phyloP scores from a whole-genome alignment of 2,329 filamentous ascomycete genomes.

The Emericellopsis atlantica region DNA sequence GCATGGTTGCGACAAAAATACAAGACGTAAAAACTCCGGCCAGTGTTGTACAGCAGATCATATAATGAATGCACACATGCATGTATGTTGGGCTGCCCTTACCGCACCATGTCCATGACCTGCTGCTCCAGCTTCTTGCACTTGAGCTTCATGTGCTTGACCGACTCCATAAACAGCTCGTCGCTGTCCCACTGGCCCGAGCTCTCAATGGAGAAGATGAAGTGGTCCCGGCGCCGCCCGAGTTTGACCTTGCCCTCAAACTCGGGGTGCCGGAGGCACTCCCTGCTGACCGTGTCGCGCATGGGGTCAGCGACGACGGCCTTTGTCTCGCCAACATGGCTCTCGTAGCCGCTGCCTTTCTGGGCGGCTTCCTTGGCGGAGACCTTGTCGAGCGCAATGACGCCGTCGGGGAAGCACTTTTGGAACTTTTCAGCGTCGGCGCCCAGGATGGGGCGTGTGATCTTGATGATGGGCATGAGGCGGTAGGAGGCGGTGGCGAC shows the following conservation, averaged over 20 bases:
- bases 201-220: conserved; percentile 94
- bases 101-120: conserved; percentile 51
- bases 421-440: conserved; percentile 81
- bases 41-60: not conserved
- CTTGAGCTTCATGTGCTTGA: conserved; percentile 78
- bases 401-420: conserved; percentile 77
- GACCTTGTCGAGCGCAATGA: conserved; percentile 68
- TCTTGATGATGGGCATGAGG: conserved; percentile 77
- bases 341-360: conserved; percentile 54
- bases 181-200: conserved; percentile 92
- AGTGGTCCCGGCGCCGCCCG: conserved; percentile 82
- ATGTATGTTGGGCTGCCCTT: conserved; percentile 6
- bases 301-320: conserved; percentile 81
- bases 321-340: conserved; percentile 67
- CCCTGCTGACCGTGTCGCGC: conserved; percentile 89
- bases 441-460: conserved; percentile 72
- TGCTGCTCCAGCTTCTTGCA: conserved; percentile 62
- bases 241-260: conserved; percentile 94
- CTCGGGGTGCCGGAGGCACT: conserved; percentile 82
- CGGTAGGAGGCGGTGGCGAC: conserved; percentile 92
- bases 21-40: not conserved
- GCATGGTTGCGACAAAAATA: not conserved
- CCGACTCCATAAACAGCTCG: conserved; percentile 79
- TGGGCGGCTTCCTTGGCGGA: conserved; percentile 51
- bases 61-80: too few species aligned